Conservation (phyloP, 2,329 filamentous ascomycete species). For the Biscogniauxia marginata region DNA sequence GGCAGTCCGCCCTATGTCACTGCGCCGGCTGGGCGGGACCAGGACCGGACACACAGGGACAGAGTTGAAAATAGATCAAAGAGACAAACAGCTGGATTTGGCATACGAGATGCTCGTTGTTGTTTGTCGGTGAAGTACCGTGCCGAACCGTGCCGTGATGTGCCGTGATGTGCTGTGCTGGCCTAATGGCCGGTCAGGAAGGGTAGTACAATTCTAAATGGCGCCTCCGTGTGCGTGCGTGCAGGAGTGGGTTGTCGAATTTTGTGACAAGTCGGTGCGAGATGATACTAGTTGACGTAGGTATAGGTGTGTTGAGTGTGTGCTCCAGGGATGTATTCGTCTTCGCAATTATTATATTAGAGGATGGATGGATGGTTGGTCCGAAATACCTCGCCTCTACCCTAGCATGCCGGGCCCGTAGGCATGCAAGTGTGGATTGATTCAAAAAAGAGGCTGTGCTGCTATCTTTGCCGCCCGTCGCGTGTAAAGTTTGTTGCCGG, state of each 20-base stretch:
- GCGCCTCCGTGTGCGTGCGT: background rate
- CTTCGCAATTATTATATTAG: background rate
- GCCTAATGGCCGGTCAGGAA: background rate
- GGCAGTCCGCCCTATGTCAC: slow-evolving; percentile 21
- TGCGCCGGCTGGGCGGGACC: slow-evolving; percentile 21
- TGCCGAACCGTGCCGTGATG: background rate
- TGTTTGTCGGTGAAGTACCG: background rate
- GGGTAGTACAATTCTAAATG: background rate
- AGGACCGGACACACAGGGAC: slow-evolving; percentile 10
- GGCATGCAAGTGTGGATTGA: background rate
- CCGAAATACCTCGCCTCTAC: background rate
- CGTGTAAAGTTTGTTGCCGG: background rate
- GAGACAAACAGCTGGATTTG: background rate
- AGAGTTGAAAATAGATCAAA: background rate
- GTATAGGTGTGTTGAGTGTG: background rate
- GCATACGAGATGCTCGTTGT: background rate
- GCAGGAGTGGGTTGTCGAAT: background rate
- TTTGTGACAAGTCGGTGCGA: background rate
- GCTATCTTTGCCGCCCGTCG: background rate
- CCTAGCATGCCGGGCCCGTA: too few species aligned
- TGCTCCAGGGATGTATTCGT: background rate
- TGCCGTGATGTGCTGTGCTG: background rate
- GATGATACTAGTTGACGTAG: background rate
- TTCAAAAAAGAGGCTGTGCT: background rate
- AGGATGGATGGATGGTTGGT: background rate